Conservation (phyloP, 2,329 filamentous ascomycete species). For the Fonsecaea monophora region DNA sequence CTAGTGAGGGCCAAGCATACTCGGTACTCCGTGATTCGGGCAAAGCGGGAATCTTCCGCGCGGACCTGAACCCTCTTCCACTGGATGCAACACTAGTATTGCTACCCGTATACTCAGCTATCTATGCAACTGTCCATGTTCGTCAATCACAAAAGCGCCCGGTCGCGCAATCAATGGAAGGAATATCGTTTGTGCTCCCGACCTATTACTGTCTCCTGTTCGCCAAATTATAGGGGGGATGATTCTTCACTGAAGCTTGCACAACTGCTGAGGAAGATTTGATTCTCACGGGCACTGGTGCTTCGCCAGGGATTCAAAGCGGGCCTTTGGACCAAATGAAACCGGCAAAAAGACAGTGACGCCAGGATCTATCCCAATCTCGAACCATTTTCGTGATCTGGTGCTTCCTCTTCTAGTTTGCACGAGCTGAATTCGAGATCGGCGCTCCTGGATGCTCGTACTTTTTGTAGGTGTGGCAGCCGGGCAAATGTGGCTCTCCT, state of each 20-base stretch:
- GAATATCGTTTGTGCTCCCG: no score
- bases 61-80: no score
- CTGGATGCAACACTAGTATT: no score
- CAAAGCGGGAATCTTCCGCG: no score
- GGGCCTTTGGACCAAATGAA: conserved; percentile 40
- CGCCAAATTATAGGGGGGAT: no score
- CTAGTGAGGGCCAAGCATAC: no score
- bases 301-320: conserved; percentile 38
- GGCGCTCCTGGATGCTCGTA: conserved; percentile 53
- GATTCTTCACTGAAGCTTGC: not conserved
- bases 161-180: no score
- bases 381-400: conserved; percentile 45
- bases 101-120: no score
- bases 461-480: conserved; percentile 51
- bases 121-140: no score
- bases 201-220: no score
- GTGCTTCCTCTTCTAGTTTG: conserved; percentile 49
- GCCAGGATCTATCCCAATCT: conserved; percentile 50
- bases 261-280: not conserved
- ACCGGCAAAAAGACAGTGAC: conserved; percentile 49
- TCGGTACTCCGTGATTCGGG: no score
- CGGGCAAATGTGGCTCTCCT: conserved; percentile 50
- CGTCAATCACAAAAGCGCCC: no score
- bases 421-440: conserved; percentile 50
- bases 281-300: not conserved